These are phyloP conservation scores for Hyaloscypha bicolor DNA, from an alignment of 495 filamentous ascomycete genomes.

Conservation along the genomic window DNA sequence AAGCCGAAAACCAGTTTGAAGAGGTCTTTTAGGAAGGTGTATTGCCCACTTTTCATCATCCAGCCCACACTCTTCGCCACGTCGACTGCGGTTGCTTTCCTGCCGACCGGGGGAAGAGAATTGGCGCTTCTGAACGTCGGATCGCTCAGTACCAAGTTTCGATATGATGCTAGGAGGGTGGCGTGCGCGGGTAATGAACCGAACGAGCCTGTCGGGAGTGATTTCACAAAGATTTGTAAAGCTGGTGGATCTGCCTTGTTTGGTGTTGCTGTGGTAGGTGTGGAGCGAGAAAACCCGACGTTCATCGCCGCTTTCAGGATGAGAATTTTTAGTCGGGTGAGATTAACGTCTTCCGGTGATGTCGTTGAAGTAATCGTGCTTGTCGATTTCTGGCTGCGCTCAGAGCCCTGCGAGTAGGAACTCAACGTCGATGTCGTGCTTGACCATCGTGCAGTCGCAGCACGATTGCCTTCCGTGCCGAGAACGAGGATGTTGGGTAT, in stretches of 20 bases:
- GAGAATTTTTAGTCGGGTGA: conserved; percentile 71
- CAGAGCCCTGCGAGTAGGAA: conserved; percentile 63
- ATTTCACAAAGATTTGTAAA: conserved; percentile 72
- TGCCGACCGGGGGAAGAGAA: conserved; percentile 53
- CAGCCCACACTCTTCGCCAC: conserved; percentile 74
- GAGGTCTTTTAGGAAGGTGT: conserved; percentile 76
- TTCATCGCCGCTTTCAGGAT: conserved; percentile 83
- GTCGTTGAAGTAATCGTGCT: conserved; percentile 75
- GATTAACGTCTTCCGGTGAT: conserved; percentile 67
- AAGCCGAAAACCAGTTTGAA: conserved; percentile 86
- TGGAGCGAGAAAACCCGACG: conserved; percentile 64
- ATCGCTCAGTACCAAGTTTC: conserved; percentile 71
- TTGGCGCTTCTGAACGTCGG: conserved; percentile 61
- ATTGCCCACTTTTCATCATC: conserved; percentile 68
- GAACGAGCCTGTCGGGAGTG: conserved; percentile 75
- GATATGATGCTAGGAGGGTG: conserved; percentile 73
- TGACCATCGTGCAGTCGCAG: conserved; percentile 65
- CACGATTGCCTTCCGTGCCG: conserved; percentile 57
- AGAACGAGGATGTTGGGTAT: conserved; percentile 86
- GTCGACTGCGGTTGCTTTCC: conserved; percentile 65
- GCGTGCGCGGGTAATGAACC: conserved; percentile 70
- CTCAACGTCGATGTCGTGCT: conserved; percentile 75
- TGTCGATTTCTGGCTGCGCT: conserved; percentile 61
- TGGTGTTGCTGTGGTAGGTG: conserved; percentile 35
- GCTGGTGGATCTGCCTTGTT: conserved; percentile 39